These are phyloP conservation scores for Cenchrus fungigraminus DNA, from an alignment of 176 grass and related monocot genomes.

Conservation along the genomic window DNA sequence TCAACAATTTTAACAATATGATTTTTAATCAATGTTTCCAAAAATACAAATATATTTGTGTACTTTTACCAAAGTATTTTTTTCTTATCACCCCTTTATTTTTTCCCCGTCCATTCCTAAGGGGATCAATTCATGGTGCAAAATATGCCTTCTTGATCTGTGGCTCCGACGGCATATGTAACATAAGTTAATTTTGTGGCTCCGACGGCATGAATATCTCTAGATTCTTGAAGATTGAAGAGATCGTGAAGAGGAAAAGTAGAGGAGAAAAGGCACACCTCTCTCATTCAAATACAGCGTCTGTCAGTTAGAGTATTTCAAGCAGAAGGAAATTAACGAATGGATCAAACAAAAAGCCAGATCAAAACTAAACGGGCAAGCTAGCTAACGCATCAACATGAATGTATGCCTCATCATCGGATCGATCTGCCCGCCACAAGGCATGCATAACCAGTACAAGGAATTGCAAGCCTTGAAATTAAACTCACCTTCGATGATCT, in stretches of 20 bases:
- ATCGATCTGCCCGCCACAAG: conserved; percentile 1
- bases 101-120: background rate
- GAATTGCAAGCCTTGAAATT: conserved; percentile 23
- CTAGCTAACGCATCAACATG: conserved; percentile 11
- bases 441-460: background rate
- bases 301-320: background rate
- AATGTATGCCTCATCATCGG: background rate
- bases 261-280: background rate
- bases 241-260: background rate
- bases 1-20: background rate
- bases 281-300: background rate
- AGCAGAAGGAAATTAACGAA: background rate
- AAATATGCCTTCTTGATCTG: background rate
- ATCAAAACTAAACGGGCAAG: conserved; percentile 1
- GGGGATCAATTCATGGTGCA: background rate
- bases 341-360: conserved; percentile 2
- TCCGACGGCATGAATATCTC: background rate
- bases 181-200: background rate
- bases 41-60: background rate
- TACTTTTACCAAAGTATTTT: background rate
- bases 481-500: conserved; percentile 49
- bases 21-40: background rate
- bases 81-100: background rate
- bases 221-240: background rate
- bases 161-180: background rate